Evolutionary conservation across 352 stramenopile genomes (phyloP).

Genomic region (Globisporangium spinosum): DNA sequence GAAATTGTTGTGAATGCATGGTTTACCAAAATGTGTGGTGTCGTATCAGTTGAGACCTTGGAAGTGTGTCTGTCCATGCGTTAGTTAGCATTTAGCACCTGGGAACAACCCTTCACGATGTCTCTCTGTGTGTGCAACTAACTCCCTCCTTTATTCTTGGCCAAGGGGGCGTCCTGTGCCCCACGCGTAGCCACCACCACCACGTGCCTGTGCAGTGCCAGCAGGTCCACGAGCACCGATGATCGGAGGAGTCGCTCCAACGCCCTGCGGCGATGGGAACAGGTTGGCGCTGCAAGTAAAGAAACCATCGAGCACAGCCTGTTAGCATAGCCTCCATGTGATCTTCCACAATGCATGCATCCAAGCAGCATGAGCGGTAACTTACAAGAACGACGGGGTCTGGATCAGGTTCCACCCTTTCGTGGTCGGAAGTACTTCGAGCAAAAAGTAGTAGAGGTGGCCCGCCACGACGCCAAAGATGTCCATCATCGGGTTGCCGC

Average conservation of each 20-base stretch:
- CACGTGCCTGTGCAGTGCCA: conserved; percentile 21
- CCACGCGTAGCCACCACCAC: conserved; percentile 64
- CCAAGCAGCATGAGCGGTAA: background rate
- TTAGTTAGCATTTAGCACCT: no score
- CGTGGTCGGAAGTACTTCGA: conserved; percentile 82
- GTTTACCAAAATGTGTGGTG: no score
- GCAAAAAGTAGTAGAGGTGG: conserved; percentile 89
- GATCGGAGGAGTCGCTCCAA: conserved; percentile 42
- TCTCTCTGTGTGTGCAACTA: background rate
- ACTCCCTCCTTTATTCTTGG: conserved; percentile 7
- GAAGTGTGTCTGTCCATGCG: no score
- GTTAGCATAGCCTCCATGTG: background rate
- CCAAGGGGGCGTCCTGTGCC: conserved; percentile 58
- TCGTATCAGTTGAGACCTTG: no score
- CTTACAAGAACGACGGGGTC: conserved; percentile 78
- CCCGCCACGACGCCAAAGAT: conserved; percentile 81
- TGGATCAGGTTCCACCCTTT: conserved; percentile 85
- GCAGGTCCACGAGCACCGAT: conserved; percentile 46
- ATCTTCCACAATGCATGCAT: background rate
- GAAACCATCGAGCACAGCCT: background rate
- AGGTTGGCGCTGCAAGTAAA: conserved; percentile 36
- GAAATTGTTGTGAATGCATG: no score
- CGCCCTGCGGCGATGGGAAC: conserved; percentile 59
- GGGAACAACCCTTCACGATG: no score
- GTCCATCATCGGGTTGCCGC: conserved; percentile 84